Percentiles rank a stretch among this genome's conserved stretches.
phyloP scores from a whole-genome alignment of 1,284 basidiomycete species.

The Papiliotrema terrestris region DNA sequence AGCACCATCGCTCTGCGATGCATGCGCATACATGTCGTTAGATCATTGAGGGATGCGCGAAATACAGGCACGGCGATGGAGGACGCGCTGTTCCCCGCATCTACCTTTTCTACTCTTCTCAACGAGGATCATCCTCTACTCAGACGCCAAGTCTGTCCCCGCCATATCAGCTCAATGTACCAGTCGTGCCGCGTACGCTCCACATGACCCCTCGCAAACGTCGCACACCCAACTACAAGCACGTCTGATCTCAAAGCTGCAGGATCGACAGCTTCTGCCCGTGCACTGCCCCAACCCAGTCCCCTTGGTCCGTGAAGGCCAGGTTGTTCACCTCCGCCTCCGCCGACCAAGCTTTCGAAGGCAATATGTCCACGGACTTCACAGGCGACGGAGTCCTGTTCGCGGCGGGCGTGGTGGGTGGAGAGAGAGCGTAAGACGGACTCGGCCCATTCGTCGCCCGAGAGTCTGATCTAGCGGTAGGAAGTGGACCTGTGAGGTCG shows the following conservation, averaged over 20 bases:
- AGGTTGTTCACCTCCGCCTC: conserved; percentile 76
- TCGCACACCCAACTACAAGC: no score
- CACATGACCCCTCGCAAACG: no score
- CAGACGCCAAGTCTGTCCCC: no score
- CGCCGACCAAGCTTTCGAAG: conserved; percentile 80
- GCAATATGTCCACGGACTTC: conserved; percentile 55
- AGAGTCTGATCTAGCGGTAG: conserved; percentile 10
- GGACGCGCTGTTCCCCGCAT: no score
- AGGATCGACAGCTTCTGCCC: conserved; percentile 77
- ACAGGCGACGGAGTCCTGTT: conserved; percentile 54
- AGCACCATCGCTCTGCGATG: no score
- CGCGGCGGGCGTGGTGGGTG: conserved; percentile 54
- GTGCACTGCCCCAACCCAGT: conserved; percentile 86
- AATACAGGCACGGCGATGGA: no score
- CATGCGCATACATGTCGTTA: no score
- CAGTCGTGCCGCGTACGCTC: no score
- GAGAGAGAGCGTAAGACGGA: conserved; percentile 48
- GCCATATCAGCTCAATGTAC: no score
- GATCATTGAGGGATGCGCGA: no score
- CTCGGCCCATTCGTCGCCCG: conserved; percentile 41
- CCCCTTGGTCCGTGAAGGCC: conserved; percentile 67
- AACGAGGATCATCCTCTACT: no score
- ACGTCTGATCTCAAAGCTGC: conserved; percentile 58
- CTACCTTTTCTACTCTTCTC: no score
- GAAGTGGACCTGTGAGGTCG: conserved; percentile 60